Evolutionary conservation across 2,329 filamentous ascomycete species (phyloP).

Genomic region (Colletotrichum orchidophilum): DNA sequence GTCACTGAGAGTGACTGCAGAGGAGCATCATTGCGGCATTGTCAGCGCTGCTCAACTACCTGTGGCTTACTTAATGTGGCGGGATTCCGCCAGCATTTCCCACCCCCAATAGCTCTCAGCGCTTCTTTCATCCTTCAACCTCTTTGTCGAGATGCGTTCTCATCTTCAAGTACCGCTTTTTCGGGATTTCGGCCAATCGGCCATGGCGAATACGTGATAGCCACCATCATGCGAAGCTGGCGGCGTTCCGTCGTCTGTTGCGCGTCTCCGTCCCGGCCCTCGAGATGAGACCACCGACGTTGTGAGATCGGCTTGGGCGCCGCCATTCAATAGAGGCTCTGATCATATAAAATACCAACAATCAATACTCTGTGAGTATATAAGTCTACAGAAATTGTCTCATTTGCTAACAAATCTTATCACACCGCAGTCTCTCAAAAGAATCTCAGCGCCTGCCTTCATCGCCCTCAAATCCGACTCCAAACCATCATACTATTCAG

Average conservation of each 20-base stretch:
- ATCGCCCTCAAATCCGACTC: neutral
- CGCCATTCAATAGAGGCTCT: neutral
- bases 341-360: neutral
- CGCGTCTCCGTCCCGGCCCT: too few species aligned
- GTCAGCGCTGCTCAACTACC: neutral
- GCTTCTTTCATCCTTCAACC: neutral
- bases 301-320: neutral
- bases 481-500: neutral
- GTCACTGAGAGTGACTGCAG: neutral
- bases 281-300: neutral
- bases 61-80: constrained; percentile 22
- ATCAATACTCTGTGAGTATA: neutral
- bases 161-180: too few species aligned
- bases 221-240: neutral
- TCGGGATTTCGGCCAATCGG: neutral
- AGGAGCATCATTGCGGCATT: neutral
- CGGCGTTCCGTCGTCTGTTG: neutral
- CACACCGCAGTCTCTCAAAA: neutral
- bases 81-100: constrained; percentile 26
- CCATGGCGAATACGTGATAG: neutral
- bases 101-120: neutral
- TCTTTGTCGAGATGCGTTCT: neutral
- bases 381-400: neutral
- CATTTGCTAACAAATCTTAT: neutral
- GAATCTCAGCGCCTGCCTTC: neutral